phyloP scores from a whole-genome alignment of 208 protist species.

The Strigomonas oncopelti region DNA sequence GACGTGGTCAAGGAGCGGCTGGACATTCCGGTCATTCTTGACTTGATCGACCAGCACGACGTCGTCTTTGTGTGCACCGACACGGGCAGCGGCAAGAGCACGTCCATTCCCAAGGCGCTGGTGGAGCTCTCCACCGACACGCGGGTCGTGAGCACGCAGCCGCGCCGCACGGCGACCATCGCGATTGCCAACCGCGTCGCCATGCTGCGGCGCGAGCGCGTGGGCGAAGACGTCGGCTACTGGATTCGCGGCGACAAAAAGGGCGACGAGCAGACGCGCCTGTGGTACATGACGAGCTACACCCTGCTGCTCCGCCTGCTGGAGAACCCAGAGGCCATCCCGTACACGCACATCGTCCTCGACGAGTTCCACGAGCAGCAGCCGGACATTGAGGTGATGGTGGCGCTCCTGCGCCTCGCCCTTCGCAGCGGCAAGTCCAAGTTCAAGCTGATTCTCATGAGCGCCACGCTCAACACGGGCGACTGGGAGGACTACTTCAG shows the following conservation, averaged over 20 bases:
- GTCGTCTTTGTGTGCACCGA: slow-evolving; percentile 86
- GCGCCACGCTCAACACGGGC: slow-evolving; percentile 86
- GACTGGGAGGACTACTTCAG: slow-evolving; percentile 87
- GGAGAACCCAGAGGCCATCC: slow-evolving; percentile 40
- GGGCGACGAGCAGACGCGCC: slow-evolving; percentile 67
- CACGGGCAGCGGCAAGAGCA: slow-evolving; percentile 87
- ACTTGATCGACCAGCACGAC: slow-evolving; percentile 77
- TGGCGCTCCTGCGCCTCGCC: slow-evolving; percentile 82
- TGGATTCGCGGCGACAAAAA: slow-evolving; percentile 83
- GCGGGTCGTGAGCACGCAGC: slow-evolving; percentile 71
- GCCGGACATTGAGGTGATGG: slow-evolving; percentile 90
- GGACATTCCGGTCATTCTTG: slow-evolving; percentile 76
- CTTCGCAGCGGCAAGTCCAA: slow-evolving; percentile 37
- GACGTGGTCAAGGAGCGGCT: slow-evolving; percentile 60
- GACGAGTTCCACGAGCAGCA: slow-evolving; percentile 95
- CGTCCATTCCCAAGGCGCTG: slow-evolving; percentile 76
- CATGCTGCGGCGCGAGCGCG: slow-evolving; percentile 44
- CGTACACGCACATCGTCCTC: slow-evolving; percentile 89
- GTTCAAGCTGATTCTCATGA: slow-evolving; percentile 88
- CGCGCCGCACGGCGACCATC: slow-evolving; percentile 70
- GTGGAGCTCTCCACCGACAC: slow-evolving; percentile 43
- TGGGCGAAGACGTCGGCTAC: slow-evolving; percentile 78
- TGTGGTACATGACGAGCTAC: slow-evolving; percentile 90
- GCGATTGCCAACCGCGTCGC: slow-evolving; percentile 73
- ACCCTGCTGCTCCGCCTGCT: slow-evolving; percentile 78